Base-by-base conservation (phyloP, 345 rosid species). In the Geranium brycei region DNA sequence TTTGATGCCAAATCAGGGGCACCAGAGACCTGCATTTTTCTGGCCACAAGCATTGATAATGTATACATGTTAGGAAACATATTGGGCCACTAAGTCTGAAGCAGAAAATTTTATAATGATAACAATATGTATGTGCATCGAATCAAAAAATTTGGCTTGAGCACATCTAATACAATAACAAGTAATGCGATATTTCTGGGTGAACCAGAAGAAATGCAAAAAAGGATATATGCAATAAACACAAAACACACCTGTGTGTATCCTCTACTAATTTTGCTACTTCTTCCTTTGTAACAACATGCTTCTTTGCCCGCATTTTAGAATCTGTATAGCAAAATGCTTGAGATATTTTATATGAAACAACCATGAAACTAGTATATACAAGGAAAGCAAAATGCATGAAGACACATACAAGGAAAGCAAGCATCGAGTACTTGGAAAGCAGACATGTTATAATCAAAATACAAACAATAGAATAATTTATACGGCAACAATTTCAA, bases 261-360 rank as follows among this genome's bases (percentile, higher is more conserved):
- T 84, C 97, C 19, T 86, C 97, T 1, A 91, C 85, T 57, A 88
- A 68, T 78, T 85, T 88, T 18, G 91, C 89, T 31, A 83, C 96
- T 41, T 75, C 88, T 69, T 88, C 96, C 87, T 75, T 91, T 47
- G 82, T 78, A 58, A 83, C 66, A 23, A 74, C 64, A 75, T 72
- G 78, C 82, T 80, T 88, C 81, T 86, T 88, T 68, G 83, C 71
- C 81, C 82, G 80, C 60, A 69, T 71, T 81, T 76, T 85, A 23
- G 91, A 70, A 72, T 70, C 97, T 91, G 30, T 5, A 17, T 31
- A 35, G 41, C 28, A 23, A 23, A 64, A 15, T 13, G 30, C 8
- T 4, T 41, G 41, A 35, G 41, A 35, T 35, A 7, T 35, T 4
- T 7, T 35, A 7, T 35, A 35, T 7, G 10, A 35, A 35, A 35